A percentile compares a stretch with the other conserved stretches of the same genome.
Evolutionary conservation across 2,329 filamentous ascomycete genomes (phyloP).

Genomic region (Trichoderma endophyticum): DNA sequence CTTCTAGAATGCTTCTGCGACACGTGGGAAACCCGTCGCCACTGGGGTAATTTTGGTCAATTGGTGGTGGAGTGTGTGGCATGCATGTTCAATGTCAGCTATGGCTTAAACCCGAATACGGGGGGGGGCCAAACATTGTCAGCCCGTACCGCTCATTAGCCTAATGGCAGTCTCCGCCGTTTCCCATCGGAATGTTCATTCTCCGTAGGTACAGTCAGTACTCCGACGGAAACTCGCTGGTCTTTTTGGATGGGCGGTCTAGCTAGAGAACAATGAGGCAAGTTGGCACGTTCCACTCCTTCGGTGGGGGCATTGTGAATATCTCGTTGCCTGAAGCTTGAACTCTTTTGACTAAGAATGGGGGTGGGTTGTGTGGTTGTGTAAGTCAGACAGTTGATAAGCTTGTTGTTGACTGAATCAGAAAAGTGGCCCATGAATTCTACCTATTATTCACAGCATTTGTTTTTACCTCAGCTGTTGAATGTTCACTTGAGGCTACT

Average conservation of each 20-base stretch:
- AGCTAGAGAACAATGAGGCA: not conserved
- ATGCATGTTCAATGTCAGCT: not conserved
- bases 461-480: not conserved
- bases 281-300: not conserved
- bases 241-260: not conserved
- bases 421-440: not conserved
- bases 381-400: not conserved
- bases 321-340: not conserved
- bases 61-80: not conserved
- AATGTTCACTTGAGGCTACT: not conserved
- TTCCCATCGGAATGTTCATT: not conserved
- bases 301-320: not conserved
- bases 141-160: not conserved
- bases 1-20: slow-evolving; percentile 14
- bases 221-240: not conserved
- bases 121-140: not conserved
- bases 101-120: not conserved
- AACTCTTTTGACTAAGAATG: not conserved
- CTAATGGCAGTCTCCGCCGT: not conserved
- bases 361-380: not conserved
- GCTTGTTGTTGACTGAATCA: not conserved
- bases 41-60: not conserved
- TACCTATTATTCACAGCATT: not conserved
- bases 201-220: not conserved
- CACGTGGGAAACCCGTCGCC: slow-evolving; percentile 5